Evolutionary conservation across 164 flowering plant genomes (phyloP).

Genomic region (Kingdonia uniflora): DNA sequence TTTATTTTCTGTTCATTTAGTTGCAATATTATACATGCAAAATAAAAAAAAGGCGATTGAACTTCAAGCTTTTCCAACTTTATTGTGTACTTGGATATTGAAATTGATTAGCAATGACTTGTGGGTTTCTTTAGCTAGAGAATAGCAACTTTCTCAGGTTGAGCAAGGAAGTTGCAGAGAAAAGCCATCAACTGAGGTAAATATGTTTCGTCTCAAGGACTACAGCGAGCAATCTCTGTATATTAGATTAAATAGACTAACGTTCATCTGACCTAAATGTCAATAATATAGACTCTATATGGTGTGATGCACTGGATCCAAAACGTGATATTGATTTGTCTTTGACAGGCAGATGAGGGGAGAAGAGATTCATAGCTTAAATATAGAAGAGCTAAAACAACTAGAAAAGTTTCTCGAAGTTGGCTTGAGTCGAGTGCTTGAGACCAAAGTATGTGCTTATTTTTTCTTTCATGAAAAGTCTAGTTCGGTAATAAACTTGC

Average conservation of each 20-base stretch:
- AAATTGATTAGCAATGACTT: not conserved
- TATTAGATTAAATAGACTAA: too few relatives aligned
- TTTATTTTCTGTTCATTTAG: too few relatives aligned
- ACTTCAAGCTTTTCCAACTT: too few relatives aligned
- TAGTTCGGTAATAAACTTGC: not conserved
- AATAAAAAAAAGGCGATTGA: too few relatives aligned
- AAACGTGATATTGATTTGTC: not conserved
- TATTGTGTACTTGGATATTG: too few relatives aligned
- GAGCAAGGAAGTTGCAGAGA: constrained; percentile 65
- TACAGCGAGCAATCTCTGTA: too few relatives aligned
- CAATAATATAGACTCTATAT: too few relatives aligned
- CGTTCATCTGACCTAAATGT: too few relatives aligned
- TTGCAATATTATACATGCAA: too few relatives aligned
- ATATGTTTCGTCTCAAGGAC: not conserved
- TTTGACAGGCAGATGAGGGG: constrained; percentile 71
- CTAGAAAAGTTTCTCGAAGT: constrained; percentile 69
- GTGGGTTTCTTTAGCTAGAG: constrained; percentile 45
- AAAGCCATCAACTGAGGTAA: constrained; percentile 67
- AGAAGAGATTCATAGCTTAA: constrained; percentile 74
- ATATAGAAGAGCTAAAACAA: constrained; percentile 55
- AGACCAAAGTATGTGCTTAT: constrained; percentile 46
- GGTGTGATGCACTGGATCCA: too few relatives aligned
- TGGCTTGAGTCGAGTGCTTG: constrained; percentile 64
- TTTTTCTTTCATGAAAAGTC: not conserved
- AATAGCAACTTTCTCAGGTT: constrained; percentile 42